These are phyloP conservation scores for Irpex lacteus DNA, from an alignment of 1,284 basidiomycete genomes.

Conservation along the genomic window DNA sequence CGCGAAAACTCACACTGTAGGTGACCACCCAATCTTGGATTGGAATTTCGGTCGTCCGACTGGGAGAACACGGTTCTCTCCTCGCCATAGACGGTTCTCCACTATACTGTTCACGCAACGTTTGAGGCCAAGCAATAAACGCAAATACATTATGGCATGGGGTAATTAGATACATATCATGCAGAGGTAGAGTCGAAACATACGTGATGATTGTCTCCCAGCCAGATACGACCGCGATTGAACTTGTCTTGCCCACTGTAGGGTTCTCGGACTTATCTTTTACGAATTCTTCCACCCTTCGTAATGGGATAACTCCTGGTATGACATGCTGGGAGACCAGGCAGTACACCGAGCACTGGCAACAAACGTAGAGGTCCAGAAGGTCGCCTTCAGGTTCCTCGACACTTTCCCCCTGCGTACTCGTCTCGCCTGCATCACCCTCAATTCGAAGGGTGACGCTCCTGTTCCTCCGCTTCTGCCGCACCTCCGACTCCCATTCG, in stretches of 20 bases:
- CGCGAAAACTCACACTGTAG: slow-evolving; percentile 46
- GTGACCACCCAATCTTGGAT: slow-evolving; percentile 64
- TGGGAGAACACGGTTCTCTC: slow-evolving; percentile 56
- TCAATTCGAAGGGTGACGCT: slow-evolving; percentile 36
- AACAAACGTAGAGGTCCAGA: slow-evolving; percentile 76
- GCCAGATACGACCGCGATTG: slow-evolving; percentile 49
- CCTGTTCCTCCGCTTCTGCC: slow-evolving; percentile 47
- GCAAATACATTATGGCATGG: slow-evolving; percentile 1
- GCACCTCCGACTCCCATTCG: slow-evolving; percentile 51
- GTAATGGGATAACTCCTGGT: slow-evolving; percentile 64
- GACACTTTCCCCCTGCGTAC: neutral
- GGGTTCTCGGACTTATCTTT: slow-evolving; percentile 42
- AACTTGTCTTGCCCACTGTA: slow-evolving; percentile 36
- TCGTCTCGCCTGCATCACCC: slow-evolving; percentile 31
- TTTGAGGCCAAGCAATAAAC: neutral
- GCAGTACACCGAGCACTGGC: slow-evolving; percentile 74
- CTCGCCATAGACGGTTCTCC: slow-evolving; percentile 71
- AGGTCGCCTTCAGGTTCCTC: slow-evolving; percentile 52
- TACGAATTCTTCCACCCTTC: slow-evolving; percentile 43
- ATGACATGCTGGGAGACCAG: slow-evolving; percentile 60
- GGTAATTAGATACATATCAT: slow-evolving; percentile 4
- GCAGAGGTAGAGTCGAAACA: slow-evolving; percentile 22
- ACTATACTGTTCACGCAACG: slow-evolving; percentile 46
- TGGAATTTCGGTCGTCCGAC: slow-evolving; percentile 55
- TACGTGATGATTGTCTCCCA: slow-evolving; percentile 70